A percentile compares a stretch with the other conserved stretches of the same genome.
These are phyloP conservation scores for Lachnellula arida DNA, from an alignment of 2,329 filamentous ascomycete genomes.

Conservation along the genomic window DNA sequence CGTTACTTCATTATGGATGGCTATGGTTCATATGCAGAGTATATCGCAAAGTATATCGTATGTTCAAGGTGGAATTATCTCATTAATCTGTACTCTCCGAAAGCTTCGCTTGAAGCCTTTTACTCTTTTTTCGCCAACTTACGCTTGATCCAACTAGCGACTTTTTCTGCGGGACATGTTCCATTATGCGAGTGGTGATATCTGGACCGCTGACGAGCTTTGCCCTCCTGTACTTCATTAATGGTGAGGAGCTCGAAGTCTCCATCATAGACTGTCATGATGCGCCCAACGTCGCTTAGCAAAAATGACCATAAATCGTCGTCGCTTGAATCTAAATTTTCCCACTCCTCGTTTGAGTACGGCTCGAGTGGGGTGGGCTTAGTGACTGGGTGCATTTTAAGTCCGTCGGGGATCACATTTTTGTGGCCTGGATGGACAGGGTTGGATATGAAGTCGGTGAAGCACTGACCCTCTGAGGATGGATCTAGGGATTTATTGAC, in stretches of 20 bases:
- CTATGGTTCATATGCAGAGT: too few relatives aligned
- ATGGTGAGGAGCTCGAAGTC: too few relatives aligned
- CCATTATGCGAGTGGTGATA: not conserved
- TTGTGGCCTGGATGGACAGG: not conserved
- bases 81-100: not conserved
- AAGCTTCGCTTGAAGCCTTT: not conserved
- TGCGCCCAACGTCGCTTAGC: too few relatives aligned
- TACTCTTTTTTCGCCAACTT: not conserved
- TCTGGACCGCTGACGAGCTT: too few relatives aligned
- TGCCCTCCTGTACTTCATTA: too few relatives aligned
- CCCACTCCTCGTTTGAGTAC: not conserved
- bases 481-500: not conserved
- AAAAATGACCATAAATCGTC: too few relatives aligned
- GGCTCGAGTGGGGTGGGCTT: not conserved
- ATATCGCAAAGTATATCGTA: too few relatives aligned
- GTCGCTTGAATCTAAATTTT: too few relatives aligned
- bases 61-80: not conserved
- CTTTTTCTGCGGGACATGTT: not conserved
- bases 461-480: not conserved
- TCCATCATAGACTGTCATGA: too few relatives aligned
- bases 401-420: not conserved
- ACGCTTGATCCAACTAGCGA: not conserved
- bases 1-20: too few relatives aligned
- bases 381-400: not conserved
- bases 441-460: not conserved